Percentiles rank a stretch among this genome's conserved stretches.
Conservation (phyloP, 495 filamentous ascomycete species). For the Letharia lupina region DNA sequence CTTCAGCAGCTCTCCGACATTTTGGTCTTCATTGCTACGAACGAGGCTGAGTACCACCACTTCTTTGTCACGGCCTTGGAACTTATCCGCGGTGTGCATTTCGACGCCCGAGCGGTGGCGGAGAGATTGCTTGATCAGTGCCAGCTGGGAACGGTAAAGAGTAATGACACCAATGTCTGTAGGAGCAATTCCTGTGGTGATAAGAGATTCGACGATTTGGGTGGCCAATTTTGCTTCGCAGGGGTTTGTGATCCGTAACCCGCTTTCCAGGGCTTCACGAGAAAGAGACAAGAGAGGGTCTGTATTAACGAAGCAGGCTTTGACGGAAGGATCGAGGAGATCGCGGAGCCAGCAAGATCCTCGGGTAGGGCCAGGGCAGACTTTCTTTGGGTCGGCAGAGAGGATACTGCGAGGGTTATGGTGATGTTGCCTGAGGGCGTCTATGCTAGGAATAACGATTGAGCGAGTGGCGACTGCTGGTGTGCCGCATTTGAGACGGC, state of each 20-base stretch:
- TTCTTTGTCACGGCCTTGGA: constrained; percentile 93
- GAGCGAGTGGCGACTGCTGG: constrained; percentile 57
- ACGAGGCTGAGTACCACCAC: constrained; percentile 80
- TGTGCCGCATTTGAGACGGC: constrained; percentile 81
- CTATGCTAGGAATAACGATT: constrained; percentile 52
- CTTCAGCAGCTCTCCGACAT: constrained; percentile 78
- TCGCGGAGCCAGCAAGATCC: constrained; percentile 76
- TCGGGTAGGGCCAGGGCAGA: constrained; percentile 45
- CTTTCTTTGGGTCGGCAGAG: constrained; percentile 28
- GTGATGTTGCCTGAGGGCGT: constrained; percentile 50
- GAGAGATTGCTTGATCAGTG: constrained; percentile 48
- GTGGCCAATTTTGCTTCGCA: constrained; percentile 65
- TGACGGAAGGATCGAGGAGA: constrained; percentile 56
- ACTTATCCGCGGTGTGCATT: constrained; percentile 93
- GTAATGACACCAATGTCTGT: constrained; percentile 90
- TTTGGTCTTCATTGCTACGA: constrained; percentile 68
- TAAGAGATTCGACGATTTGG: constrained; percentile 70
- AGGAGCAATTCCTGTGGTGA: constrained; percentile 63
- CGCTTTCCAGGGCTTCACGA: constrained; percentile 57
- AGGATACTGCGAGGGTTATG: constrained; percentile 37
- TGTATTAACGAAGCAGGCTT: constrained; percentile 82
- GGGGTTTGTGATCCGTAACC: constrained; percentile 78
- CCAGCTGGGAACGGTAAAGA: constrained; percentile 91
- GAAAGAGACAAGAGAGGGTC: constrained; percentile 57
- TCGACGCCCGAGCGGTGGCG: constrained; percentile 57